Percentiles rank a stretch among this genome's conserved stretches.
phyloP scores from a whole-genome alignment of 2,329 filamentous ascomycete species.

The Exophiala lecanii-corni region DNA sequence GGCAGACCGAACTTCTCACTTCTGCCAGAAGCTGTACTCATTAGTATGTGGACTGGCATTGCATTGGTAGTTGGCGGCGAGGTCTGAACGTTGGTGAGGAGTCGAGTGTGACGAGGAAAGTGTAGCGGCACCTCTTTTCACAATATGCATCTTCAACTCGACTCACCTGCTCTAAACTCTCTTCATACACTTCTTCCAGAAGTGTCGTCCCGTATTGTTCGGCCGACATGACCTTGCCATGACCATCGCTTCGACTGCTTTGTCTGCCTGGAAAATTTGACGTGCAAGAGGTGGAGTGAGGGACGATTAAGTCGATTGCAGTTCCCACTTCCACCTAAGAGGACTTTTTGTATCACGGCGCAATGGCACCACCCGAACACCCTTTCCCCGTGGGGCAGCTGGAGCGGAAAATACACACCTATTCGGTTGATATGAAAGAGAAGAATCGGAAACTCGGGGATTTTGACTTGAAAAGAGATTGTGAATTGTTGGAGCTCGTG shows the following conservation, averaged over 20 bases:
- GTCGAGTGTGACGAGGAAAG: too few species aligned
- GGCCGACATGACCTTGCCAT: constrained; percentile 23
- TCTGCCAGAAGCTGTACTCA: constrained; percentile 39
- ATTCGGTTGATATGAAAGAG: constrained; percentile 42
- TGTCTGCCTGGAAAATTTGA: too few species aligned
- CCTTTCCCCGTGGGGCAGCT: constrained; percentile 51
- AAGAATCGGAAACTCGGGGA: constrained; percentile 49
- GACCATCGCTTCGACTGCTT: too few species aligned
- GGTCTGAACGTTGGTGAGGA: neutral
- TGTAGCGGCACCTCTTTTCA: too few species aligned
- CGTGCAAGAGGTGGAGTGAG: too few species aligned
- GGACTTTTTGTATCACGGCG: too few species aligned
- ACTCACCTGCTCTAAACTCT: constrained; percentile 48
- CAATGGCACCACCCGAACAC: constrained; percentile 54
- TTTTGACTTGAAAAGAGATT: constrained; percentile 48
- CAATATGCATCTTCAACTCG: neutral
- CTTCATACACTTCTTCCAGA: constrained; percentile 48
- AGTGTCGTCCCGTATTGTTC: constrained; percentile 38
- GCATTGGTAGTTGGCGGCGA: too few species aligned
- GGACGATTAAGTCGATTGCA: too few species aligned
- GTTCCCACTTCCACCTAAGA: too few species aligned
- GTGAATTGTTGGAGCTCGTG: constrained; percentile 54
- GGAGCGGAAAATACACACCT: constrained; percentile 46
- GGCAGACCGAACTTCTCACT: constrained; percentile 29
- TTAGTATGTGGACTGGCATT: too few species aligned